Evolutionary conservation across 2,329 filamentous ascomycete species (phyloP), one percentile per base, ranked within the genome.

Genomic region (Atkinsonella hypoxylon): DNA sequence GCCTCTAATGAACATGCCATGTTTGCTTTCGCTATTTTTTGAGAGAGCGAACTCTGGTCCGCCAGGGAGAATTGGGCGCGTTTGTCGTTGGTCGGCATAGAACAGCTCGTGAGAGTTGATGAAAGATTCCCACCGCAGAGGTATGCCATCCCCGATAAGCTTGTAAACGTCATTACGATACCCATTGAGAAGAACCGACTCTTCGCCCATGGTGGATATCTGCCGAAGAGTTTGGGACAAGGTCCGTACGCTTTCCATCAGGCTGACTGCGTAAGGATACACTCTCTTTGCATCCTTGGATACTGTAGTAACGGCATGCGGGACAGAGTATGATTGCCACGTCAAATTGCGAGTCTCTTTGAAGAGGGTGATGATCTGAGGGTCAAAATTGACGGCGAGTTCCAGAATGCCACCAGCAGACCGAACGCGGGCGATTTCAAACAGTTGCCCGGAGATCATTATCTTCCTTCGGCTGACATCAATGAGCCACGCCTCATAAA

Each of bases 211-310:
- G 50, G 85, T 81, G 17, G 81, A 75, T 53, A 98, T 94, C 47
- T 87, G 82, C 31, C 89, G 83, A 58, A 85, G 84, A 0, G 89
- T 96, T 67, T 97, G 91, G 2, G 89, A 80, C 56, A 95, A 85
- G 0, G 89, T 97, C 52, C 90, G 81, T n/a, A 97, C 89, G 61
- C 89, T 97, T 70, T 99, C 93, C 89, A 98, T 98, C 57, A 99
- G 71, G 62, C 90, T 97, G 57, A 98, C 90, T 22, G 94, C 93
- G 62, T 94, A 98, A 0, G 93, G 93, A 60, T 99, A 99, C 4
- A 98, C 93, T 49, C 93, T 82, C 69, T 96, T 95, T n/a, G 93
- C 94, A 65, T 98, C 93, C 67, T 97, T 98, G 1, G 94, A 95
- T 49, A 95, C 89, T 56, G 89, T 97, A 67, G 85, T 94, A 62